Evolutionary conservation across 192 early-diverging fungal genomes (phyloP).

Genomic region (Linnemannia hyalina): DNA sequence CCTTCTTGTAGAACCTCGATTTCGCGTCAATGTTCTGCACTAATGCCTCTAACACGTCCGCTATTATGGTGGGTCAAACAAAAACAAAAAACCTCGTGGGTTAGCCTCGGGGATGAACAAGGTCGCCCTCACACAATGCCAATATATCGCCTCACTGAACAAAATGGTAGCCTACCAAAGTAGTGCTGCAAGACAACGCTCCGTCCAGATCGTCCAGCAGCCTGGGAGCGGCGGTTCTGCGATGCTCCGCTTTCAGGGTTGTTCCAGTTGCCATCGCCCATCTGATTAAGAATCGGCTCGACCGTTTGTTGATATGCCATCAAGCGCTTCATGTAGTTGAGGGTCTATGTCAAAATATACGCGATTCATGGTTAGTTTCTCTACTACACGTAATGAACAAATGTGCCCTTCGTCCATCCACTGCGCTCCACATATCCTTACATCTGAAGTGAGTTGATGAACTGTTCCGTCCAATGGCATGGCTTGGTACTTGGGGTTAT

Average conservation of each 20-base stretch:
- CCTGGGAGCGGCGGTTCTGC: constrained; percentile 45
- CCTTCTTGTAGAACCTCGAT: constrained; percentile 78
- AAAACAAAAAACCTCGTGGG: background rate
- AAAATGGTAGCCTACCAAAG: constrained; percentile 31
- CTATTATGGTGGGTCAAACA: constrained; percentile 27
- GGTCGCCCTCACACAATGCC: background rate
- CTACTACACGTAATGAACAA: background rate
- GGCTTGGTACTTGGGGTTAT: constrained; percentile 57
- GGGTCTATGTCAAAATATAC: constrained; percentile 56
- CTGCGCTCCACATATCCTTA: constrained; percentile 41
- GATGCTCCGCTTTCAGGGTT: constrained; percentile 46
- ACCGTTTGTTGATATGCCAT: constrained; percentile 67
- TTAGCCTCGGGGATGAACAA: background rate
- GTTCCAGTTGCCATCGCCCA: constrained; percentile 74
- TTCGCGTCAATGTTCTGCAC: constrained; percentile 73
- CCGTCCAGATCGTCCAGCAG: constrained; percentile 26
- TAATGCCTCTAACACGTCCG: constrained; percentile 71
- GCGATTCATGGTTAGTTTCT: background rate
- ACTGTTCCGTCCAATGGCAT: constrained; percentile 87
- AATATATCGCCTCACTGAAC: background rate
- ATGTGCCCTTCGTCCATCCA: background rate
- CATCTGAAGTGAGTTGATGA: constrained; percentile 84
- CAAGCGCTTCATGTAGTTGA: constrained; percentile 74
- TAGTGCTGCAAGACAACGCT: constrained; percentile 49
- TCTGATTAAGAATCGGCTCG: constrained; percentile 63